A percentile compares a stretch with the other conserved stretches of the same genome.
Evolutionary conservation across 208 protist genomes (phyloP).

Genomic region (Trypanosoma cruzi): DNA sequence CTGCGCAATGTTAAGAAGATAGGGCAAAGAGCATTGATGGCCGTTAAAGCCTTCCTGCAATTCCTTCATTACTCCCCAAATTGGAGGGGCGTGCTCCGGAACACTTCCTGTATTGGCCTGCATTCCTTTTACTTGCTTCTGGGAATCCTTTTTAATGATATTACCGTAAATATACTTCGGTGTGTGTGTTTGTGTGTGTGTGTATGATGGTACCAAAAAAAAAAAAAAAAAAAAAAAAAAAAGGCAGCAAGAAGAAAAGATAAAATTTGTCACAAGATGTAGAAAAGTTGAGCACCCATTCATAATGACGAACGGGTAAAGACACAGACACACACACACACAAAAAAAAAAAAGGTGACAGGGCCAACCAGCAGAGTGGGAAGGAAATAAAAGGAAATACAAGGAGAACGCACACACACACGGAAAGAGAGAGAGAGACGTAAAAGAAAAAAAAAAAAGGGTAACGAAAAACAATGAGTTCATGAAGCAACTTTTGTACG

Average conservation of each 20-base stretch:
- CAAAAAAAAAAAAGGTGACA: no score
- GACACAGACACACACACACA: no score
- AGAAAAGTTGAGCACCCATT: no score
- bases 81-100: conserved; percentile 25
- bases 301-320: no score
- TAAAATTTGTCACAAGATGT: no score
- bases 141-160: neutral
- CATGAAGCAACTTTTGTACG: conserved; percentile 13
- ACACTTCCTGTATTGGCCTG: conserved; percentile 1
- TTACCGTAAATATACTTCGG: neutral
- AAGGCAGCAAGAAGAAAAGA: no score
- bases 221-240: no score
- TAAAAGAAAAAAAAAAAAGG: conserved; percentile 22
- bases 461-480: conserved; percentile 23
- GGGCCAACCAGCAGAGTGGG: conserved; percentile 1
- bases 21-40: conserved; percentile 39
- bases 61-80: conserved; percentile 61
- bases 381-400: conserved; percentile 26
- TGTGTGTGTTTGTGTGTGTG: no score
- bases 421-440: neutral
- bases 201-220: no score
- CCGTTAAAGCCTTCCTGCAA: conserved; percentile 46
- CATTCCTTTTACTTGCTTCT: conserved; percentile 6
- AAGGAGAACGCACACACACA: conserved; percentile 9
- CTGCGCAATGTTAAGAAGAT: conserved; percentile 42